Percentiles rank a stretch among this genome's conserved stretches.
phyloP scores from a whole-genome alignment of 2,329 filamentous ascomycete genomes.

The Penicillium janthinellum region DNA sequence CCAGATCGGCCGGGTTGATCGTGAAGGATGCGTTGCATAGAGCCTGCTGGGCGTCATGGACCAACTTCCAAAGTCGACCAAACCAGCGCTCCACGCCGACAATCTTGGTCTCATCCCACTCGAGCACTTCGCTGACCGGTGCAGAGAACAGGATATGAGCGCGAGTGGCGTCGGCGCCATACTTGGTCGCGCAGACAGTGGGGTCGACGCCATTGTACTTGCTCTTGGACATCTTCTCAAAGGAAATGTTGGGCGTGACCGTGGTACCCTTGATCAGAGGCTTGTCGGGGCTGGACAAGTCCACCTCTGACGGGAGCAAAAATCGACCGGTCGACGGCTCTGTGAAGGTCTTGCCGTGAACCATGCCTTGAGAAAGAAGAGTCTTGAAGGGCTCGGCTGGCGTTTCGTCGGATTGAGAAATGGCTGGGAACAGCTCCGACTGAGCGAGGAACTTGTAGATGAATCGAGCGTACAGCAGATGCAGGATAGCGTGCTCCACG shows the following conservation, averaged over 20 bases:
- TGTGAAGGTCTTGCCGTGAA: conserved; percentile 80
- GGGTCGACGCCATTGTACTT: conserved; percentile 92
- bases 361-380: conserved; percentile 90
- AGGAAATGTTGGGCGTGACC: conserved; percentile 63
- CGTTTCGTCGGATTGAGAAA: conserved; percentile 38
- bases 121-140: conserved; percentile 77
- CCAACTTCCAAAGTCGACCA: conserved; percentile 63
- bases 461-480: conserved; percentile 86
- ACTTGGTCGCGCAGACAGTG: conserved; percentile 67
- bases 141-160: conserved; percentile 90
- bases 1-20: conserved; percentile 25
- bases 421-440: conserved; percentile 42
- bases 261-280: conserved; percentile 67
- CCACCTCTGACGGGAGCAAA: conserved; percentile 73
- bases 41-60: conserved; percentile 41
- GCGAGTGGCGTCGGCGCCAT: conserved; percentile 80
- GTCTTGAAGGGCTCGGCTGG: conserved; percentile 75
- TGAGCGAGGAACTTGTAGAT: conserved; percentile 81
- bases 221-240: conserved; percentile 94
- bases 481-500: conserved; percentile 86
- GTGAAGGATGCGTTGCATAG: conserved; percentile 27
- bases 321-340: conserved; percentile 76
- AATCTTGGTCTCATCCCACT: conserved; percentile 86
- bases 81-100: conserved; percentile 81
- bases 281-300: conserved; percentile 57